phyloP scores from a whole-genome alignment of 345 rosid genomes.

The Eucalyptus brandiana region DNA sequence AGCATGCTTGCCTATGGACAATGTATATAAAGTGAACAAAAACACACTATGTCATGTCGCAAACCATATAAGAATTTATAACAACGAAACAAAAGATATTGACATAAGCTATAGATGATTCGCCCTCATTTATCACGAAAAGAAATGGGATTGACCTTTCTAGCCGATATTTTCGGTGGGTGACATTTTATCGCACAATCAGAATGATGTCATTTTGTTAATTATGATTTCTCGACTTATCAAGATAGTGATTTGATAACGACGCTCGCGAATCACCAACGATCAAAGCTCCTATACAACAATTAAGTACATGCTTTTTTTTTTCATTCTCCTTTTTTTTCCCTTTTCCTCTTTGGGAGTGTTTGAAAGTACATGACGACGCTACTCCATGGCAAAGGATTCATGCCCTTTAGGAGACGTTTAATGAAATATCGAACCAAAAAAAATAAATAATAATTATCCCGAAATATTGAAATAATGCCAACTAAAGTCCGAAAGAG shows the following conservation, averaged over 20 bases:
- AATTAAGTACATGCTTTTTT: rapidly evolving
- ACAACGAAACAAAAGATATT: neutral
- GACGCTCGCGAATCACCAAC: rapidly evolving
- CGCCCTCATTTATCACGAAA: neutral
- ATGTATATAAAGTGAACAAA: neutral
- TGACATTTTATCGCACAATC: neutral
- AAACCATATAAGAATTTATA: neutral
- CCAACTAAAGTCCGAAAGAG: neutral
- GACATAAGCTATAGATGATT: neutral
- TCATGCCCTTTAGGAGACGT: neutral
- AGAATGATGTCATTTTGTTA: too few species aligned
- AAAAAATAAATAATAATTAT: too few species aligned
- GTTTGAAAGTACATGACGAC: neutral
- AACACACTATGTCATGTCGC: neutral
- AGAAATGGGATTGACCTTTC: too few species aligned
- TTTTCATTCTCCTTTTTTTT: too few species aligned
- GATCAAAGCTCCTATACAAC: too few species aligned
- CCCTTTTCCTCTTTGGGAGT: neutral
- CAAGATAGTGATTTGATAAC: neutral
- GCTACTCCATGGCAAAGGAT: neutral
- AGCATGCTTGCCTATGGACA: neutral
- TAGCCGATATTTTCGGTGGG: neutral
- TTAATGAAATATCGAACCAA: neutral
- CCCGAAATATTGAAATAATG: neutral
- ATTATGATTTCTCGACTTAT: too few species aligned